Base-by-base conservation (phyloP, 768 basidiomycete genomes). In the Boletales sp. region DNA sequence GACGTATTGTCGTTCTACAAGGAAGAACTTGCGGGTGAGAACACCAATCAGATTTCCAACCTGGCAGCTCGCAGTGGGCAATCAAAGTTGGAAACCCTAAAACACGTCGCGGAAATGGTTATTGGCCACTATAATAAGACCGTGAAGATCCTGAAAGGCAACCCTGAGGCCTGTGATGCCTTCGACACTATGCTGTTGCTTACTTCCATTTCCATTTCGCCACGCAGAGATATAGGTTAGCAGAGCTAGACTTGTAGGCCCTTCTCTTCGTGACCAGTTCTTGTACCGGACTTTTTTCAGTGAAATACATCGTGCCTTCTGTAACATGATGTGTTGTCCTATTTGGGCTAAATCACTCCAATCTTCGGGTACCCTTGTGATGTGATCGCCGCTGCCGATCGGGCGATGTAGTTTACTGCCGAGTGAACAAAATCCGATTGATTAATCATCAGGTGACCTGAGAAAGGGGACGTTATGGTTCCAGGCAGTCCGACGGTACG, bases 1-100 rank as follows among this genome's bases (percentile, higher is more conserved):
- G 70, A 72, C 42, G 55, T 73, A 13, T 57, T 71, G 8, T 71
- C 68, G 0, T 72, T 72, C 38, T 68, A 71, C 37, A 57, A 73
- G 45, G 72, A 72, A 57, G 71, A 72, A 41, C 43, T 63, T 3
- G 62, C 38, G 0, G 68, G 63, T 5, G 72, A 73, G 44, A 47
- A 49, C 5, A 55, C 56, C 39, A 72, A 71, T 45, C 64, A 57
- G 19, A 52, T 73, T 19, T 66, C 71, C 0, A 40, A 62, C 12
- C 42, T 67, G 1, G 70, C 71, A 2, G 48, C 48, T 9, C 53
- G 50, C 15, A 50, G 59, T 13, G 48, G 51, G 10, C 30, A 40
- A 3, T 51, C 63, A 1, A 68, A 69, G 48, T 44, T 61, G 32
- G 57, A 63, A 2, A 57, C 55, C 8, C 59, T 72, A 2, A 21